Conservation (phyloP, 148 eudicot species). For the Fagopyrum homotropicum region DNA sequence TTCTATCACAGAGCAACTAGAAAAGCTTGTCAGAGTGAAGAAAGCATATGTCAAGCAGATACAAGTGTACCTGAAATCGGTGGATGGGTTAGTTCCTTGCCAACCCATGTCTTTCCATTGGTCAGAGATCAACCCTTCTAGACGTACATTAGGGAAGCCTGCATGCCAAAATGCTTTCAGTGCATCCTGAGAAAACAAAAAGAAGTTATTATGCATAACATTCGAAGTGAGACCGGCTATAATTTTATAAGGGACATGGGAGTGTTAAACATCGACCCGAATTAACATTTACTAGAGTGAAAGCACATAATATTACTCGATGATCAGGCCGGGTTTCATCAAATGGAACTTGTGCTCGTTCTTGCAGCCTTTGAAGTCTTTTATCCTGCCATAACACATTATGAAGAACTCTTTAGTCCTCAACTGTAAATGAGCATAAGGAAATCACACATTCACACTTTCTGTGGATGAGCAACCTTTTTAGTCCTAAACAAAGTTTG, state of each 20-base stretch:
- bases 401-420: background rate
- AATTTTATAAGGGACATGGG: too few species aligned
- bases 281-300: background rate
- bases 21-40: background rate
- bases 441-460: background rate
- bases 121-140: slow-evolving; percentile 67
- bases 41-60: background rate
- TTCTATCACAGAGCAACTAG: background rate
- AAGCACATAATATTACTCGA: slow-evolving; percentile 39
- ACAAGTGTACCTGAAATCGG: slow-evolving; percentile 71
- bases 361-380: slow-evolving; percentile 53
- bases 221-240: background rate
- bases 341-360: slow-evolving; percentile 50
- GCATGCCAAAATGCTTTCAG: slow-evolving; percentile 62
- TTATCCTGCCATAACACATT: slow-evolving; percentile 37
- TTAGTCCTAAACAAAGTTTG: background rate
- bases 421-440: background rate
- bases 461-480: background rate
- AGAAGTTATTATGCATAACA: background rate
- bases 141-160: slow-evolving; percentile 57
- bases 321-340: slow-evolving; percentile 61
- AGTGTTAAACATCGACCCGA: background rate
- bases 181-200: slow-evolving; percentile 45
- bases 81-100: slow-evolving; percentile 92
- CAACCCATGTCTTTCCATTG: slow-evolving; percentile 98